Evolutionary conservation across 192 early-diverging fungal species (phyloP), one percentile per base, ranked within the genome.

Genomic region (Pilobolus umbonatus): DNA sequence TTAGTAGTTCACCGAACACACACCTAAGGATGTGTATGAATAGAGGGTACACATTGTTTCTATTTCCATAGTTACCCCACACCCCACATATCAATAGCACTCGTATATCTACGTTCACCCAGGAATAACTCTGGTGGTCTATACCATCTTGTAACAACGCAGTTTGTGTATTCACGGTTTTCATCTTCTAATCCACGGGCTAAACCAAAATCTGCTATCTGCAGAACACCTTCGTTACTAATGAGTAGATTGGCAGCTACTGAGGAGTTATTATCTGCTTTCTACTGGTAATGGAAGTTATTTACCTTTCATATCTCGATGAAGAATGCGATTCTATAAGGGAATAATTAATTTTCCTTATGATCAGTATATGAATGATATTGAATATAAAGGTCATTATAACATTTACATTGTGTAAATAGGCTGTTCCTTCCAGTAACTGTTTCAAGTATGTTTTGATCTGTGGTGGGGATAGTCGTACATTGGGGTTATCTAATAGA

Each of bases 61-160:
- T 24, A 25, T 28, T 29, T 30, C 14, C 21, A 1, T 2, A 3
- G 24, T 61, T 64, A 86, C 83, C 95, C 95, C 55, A 94, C 80
- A 30, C 94, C 96, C 97, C 97, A 99, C 83, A 99, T 94, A 75
- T 98, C 97, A 39, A 99, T 89, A 9, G 92, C 87, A 2, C 84
- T 80, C 10, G 74, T 84, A 67, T 99, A 99, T 39, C 75, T 75
- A 55, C 80, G 79, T 57, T 86, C 89, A 35, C 89, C 94, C 28
- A 99, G 62, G 21, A 98, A 77, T 42, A 99, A 75, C 76, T 99
- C 97, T 5, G 97, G 97, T 38, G 97, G 94, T 7, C 97, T 88
- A 72, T 97, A 99, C 97, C 97, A 99, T 34, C 96, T 72, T 21
- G 89, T 91, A 0, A 98, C 92, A 1, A 98, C 96, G 64, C 89